phyloP scores from a whole-genome alignment of 1,139 yeast genomes.

The Saccharomyces hybrid region DNA sequence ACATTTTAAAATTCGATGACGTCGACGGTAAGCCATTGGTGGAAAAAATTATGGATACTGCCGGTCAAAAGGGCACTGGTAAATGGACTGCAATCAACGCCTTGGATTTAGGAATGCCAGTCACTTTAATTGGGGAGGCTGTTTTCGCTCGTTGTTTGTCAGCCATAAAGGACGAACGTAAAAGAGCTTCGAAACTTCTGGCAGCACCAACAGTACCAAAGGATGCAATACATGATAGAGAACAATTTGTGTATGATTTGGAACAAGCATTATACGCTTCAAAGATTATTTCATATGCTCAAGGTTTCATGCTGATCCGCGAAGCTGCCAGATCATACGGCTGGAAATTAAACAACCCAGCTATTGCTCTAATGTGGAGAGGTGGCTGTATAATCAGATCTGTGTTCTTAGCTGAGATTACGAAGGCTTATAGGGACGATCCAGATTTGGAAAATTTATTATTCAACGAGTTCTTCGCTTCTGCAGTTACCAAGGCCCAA shows the following conservation, averaged over 20 bases:
- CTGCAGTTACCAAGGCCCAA: constrained; percentile 91
- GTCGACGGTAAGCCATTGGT: constrained; percentile 86
- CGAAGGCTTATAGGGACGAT: constrained; percentile 89
- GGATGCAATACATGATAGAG: constrained; percentile 61
- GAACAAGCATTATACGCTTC: constrained; percentile 99
- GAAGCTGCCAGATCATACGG: constrained; percentile 96
- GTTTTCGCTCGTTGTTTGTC: constrained; percentile 95
- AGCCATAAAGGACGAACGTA: constrained; percentile 86
- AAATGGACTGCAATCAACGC: constrained; percentile 99
- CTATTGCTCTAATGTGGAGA: constrained; percentile 99
- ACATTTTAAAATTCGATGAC: constrained; percentile 81
- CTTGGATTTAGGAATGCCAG: constrained; percentile 96
- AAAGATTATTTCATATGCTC: constrained; percentile 96
- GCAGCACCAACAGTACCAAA: constrained; percentile 65
- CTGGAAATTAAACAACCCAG: constrained; percentile 97
- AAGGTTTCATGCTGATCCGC: constrained; percentile 98
- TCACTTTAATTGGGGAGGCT: constrained; percentile 97
- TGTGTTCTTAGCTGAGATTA: constrained; percentile 94
- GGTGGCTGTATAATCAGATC: constrained; percentile 99
- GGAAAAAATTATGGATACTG: constrained; percentile 92
- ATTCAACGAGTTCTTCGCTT: constrained; percentile 89
- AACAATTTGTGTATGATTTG: constrained; percentile 81
- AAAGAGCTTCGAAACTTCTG: constrained; percentile 68
- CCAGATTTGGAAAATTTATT: constrained; percentile 91
- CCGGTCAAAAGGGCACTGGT: constrained; percentile 99